Evolutionary conservation across 1,284 basidiomycete genomes (phyloP), one percentile per base, ranked within the genome.

Genomic region (Trametes versicolor): DNA sequence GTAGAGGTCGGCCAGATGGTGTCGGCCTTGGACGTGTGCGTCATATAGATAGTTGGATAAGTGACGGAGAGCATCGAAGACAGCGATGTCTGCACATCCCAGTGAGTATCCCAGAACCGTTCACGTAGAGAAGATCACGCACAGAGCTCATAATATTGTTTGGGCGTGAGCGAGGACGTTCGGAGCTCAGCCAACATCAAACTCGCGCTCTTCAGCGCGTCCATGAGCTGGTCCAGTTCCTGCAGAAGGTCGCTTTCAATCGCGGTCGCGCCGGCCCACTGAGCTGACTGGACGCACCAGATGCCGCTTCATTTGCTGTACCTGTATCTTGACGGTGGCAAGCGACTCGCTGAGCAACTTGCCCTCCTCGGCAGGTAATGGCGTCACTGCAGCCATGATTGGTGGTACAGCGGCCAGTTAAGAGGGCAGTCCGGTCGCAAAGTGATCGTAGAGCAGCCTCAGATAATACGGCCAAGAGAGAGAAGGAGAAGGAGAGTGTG

Each of bases 91-190:
- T 96, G 68, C 47, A 61, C 69, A 68, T 43, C 70, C 63, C 43
- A 61, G 37, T 47, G 23, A 60, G 47, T 32, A 60, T 58, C 66
- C 37, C 48, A 59, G 48, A 17, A 32, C 23, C 2, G 23, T 37
- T 36, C 27, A 48, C n/a, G 32, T 2, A 43, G 32, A 21, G 23
- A 4, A 45, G 29, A 41, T 48, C 27, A 83, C 92, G 71, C 69
- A 95, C 95, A 98, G 37, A 98, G 88, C 82, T 98, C 97, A 77
- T 98, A 98, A 80, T 98, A 98, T 76, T 97, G 95, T 76, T 98
- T 98, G 9, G 95, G 96, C 1, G 93, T 92, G 69, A 98, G 84
- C 10, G 93, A 95, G 10, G 93, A 95, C 0, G 96, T 98, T 64
- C 97, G 85, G 23, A 98, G 85, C 76, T 98, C 97, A 21, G 95